These are phyloP conservation scores for Plantago lanceolata DNA, from an alignment of 305 asterid species.

Conservation along the genomic window DNA sequence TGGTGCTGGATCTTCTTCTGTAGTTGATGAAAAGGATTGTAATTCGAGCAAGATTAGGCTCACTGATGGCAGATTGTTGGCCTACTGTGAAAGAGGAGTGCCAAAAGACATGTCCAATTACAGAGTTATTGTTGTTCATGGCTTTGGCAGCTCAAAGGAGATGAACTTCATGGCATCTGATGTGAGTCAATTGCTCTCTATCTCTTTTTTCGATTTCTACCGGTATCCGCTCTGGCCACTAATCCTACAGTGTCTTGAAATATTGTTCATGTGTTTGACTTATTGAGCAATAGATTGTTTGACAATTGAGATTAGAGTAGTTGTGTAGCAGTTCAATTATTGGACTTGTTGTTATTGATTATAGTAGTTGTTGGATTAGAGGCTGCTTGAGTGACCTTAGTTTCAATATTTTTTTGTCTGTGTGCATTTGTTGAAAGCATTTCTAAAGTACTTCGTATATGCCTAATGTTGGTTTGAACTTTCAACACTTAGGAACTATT, in stretches of 20 bases:
- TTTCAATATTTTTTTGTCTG: background rate
- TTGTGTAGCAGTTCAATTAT: conserved; percentile 4
- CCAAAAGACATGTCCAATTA: conserved; percentile 57
- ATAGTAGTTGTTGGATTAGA: background rate
- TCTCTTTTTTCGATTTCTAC: conserved; percentile 8
- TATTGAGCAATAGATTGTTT: background rate
- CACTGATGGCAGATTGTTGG: conserved; percentile 77
- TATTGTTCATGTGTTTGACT: conserved; percentile 4
- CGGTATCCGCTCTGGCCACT: too few species aligned
- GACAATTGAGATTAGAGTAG: background rate
- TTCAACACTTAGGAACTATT: conserved; percentile 57
- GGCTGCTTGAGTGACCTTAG: conserved; percentile 1
- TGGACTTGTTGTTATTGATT: background rate
- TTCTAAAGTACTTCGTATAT: conserved; percentile 6
- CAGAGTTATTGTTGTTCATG: conserved; percentile 71
- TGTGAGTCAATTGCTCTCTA: conserved; percentile 31
- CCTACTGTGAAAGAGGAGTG: conserved; percentile 80
- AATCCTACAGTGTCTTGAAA: too few species aligned
- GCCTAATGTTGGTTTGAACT: conserved; percentile 32
- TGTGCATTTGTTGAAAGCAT: background rate
- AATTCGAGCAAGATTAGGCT: conserved; percentile 49
- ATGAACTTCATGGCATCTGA: conserved; percentile 78
- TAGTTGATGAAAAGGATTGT: conserved; percentile 20
- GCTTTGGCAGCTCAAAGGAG: conserved; percentile 85
- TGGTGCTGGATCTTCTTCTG: conserved; percentile 34